These are phyloP conservation scores for Quercus lobata DNA, from an alignment of 331 rosid species.

Conservation along the genomic window DNA sequence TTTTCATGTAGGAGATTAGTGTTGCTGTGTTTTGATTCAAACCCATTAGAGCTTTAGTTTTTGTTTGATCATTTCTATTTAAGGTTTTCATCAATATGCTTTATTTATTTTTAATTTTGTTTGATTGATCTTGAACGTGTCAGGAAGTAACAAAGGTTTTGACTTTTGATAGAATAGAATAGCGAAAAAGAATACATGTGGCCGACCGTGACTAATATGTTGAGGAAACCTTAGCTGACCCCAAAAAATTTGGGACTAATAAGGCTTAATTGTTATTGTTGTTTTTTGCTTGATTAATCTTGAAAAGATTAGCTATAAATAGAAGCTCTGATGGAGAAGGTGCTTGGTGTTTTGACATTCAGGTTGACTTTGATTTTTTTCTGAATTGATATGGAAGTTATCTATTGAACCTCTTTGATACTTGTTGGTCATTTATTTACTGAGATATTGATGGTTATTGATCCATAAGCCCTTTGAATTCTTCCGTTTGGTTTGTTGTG, in stretches of 20 bases:
- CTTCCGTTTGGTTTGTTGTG: too few species aligned
- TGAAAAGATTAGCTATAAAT: neutral
- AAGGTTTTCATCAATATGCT: neutral
- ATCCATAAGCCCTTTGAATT: conserved; percentile 11
- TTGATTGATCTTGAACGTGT: neutral
- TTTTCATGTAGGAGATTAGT: neutral
- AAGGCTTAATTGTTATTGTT: too few species aligned
- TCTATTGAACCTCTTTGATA: neutral
- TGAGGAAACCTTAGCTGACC: too few species aligned
- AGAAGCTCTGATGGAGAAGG: neutral
- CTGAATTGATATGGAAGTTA: neutral
- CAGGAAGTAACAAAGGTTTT: too few species aligned
- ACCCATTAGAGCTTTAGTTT: neutral
- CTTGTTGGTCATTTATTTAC: neutral
- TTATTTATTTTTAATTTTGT: neutral
- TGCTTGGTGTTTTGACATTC: neutral
- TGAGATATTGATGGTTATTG: neutral
- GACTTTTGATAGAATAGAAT: too few species aligned
- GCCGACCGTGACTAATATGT: too few species aligned
- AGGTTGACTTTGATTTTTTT: neutral
- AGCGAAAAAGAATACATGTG: too few species aligned
- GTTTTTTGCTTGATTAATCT: neutral
- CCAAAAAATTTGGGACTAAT: too few species aligned
- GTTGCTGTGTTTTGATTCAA: neutral
- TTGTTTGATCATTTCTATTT: neutral